Base-by-base conservation (phyloP, 1,284 basidiomycete genomes). In the Melampsora occidentalis region DNA sequence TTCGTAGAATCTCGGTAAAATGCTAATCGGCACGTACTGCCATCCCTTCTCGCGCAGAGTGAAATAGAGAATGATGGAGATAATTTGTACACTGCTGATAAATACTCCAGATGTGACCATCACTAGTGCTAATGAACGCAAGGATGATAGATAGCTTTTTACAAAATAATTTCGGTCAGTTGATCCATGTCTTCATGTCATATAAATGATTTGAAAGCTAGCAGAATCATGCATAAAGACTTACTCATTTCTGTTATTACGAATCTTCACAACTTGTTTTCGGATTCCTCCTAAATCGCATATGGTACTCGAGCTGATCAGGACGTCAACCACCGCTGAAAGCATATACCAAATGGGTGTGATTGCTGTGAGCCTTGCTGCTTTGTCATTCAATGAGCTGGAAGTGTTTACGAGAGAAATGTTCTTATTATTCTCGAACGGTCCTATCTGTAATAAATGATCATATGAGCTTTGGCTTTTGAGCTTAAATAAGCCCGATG, bases 321-420 rank as follows among this genome's bases (percentile, higher is more conserved):
- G 18, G 20, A 57, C 20, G 25, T 57, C 53, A n/a, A 57, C n/a
- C 12, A 57, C 20, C n/a, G 14, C 25, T n/a, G 53, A 57, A 57
- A 22, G 53, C 20, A n/a, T 22, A n/a, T 57, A 57, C 53, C 53
- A 57, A 57, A n/a, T 57, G 53, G 53, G 53, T 22, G 53, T 57
- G 12, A 28, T 22, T 57, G 14, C 6, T 57, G 53, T 22, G 5
- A 28, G 10, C n/a, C n/a, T 28, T n/a, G 6, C 20, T 14, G 20
- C 25, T 22, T 5, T n/a, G 5, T 57, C 9, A n/a, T 57, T 14
- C 18, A n/a, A 16, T 57, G 25, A 57, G 53, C 53, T 57, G 5
- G 53, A 57, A 28, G n/a, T 57, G 20, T n/a, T 12, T 16, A 10
- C 22, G n/a, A 57, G 53, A 10, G 53, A 7, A 57, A 28, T 57